Evolutionary conservation across 73 alveolate genomes (phyloP).

Genomic region (Paramecium tetraurelia): DNA sequence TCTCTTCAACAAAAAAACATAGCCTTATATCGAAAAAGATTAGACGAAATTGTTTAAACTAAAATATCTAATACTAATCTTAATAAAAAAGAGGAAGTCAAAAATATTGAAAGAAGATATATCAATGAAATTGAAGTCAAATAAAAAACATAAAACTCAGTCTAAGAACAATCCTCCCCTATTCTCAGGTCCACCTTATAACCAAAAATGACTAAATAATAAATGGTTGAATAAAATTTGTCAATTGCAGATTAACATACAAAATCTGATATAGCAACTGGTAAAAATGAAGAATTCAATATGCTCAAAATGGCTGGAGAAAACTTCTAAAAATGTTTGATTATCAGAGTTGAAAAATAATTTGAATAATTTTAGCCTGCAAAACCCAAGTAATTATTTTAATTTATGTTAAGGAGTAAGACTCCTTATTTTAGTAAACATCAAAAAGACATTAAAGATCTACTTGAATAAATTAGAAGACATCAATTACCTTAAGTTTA

Average conservation of each 20-base stretch:
- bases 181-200: not conserved
- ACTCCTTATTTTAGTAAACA: conserved; percentile 49
- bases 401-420: not conserved
- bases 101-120: not conserved
- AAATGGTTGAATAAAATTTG: conserved; percentile 31
- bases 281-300: conserved; percentile 38
- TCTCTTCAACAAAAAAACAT: not conserved
- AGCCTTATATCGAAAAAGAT: not conserved
- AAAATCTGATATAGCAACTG: not conserved
- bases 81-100: not conserved
- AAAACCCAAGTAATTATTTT: not conserved
- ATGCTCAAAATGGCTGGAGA: conserved; percentile 46
- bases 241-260: not conserved
- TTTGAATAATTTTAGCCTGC: conserved; percentile 37
- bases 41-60: not conserved
- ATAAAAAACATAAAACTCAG: not conserved
- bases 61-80: not conserved
- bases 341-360: conserved; percentile 45
- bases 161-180: not conserved
- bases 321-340: conserved; percentile 25
- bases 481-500: not conserved
- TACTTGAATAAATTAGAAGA: not conserved
- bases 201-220: conserved; percentile 8
- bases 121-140: not conserved
- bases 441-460: not conserved